Evolutionary conservation across 108 stramenopile species (phyloP).

Genomic region (Fistulifera solaris): DNA sequence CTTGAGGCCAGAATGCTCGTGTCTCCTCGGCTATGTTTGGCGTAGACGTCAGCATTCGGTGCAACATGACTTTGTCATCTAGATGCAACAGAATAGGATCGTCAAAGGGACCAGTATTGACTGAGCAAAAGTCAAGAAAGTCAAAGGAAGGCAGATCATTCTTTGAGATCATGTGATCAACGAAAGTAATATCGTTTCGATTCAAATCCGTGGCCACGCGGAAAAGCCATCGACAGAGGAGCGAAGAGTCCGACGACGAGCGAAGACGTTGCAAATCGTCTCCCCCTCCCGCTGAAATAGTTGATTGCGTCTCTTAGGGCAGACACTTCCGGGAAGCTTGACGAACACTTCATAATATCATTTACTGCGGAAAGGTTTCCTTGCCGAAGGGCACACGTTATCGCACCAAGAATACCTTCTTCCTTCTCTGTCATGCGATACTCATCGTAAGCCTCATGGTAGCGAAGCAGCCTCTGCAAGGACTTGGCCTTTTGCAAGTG

Average conservation of each 20-base stretch:
- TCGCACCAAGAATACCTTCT: constrained; percentile 25
- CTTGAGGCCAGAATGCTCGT: constrained; percentile 8
- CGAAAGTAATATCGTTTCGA: no score
- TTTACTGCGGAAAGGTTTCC: not conserved
- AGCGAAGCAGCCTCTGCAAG: constrained; percentile 45
- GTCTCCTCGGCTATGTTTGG: constrained; percentile 22
- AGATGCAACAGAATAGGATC: constrained; percentile 44
- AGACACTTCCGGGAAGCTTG: not conserved
- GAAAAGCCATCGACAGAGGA: no score
- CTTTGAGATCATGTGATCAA: not conserved
- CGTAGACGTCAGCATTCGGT: constrained; percentile 33
- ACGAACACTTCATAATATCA: not conserved
- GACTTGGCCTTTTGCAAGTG: constrained; percentile 21
- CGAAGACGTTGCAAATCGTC: not conserved
- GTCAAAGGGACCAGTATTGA: constrained; percentile 59
- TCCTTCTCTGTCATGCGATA: constrained; percentile 12
- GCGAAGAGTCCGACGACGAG: not conserved
- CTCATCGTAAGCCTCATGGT: constrained; percentile 28
- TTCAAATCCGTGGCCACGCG: no score
- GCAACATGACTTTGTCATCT: constrained; percentile 60
- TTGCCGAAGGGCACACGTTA: constrained; percentile 29
- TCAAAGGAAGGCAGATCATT: not conserved
- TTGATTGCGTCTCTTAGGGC: not conserved
- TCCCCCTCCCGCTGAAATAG: constrained; percentile 10
- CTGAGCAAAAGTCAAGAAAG: constrained; percentile 17